Evolutionary conservation across 352 stramenopile species (phyloP), one percentile per base, ranked within the genome.

Genomic region (Phytopythium kandeliae): DNA sequence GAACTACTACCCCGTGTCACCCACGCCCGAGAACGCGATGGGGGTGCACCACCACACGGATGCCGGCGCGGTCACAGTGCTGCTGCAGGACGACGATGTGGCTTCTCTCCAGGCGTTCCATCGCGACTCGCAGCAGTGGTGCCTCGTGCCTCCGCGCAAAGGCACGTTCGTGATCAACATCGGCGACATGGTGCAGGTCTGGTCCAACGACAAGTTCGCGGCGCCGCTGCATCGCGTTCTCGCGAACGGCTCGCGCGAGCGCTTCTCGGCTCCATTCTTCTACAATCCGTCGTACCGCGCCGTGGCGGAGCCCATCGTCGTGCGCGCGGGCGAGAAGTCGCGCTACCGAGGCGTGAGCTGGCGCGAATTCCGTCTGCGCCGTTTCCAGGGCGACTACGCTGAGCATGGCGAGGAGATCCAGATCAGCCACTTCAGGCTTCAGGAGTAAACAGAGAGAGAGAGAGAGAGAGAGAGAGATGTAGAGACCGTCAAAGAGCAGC

Each of bases 381-480:
- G 92, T 22, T 96, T 97, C 76, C 81, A 89, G 28, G 92, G 93
- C 46, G 88, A 98, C 68, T 93, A 95, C 55, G 89, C 82, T 8
- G 84, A 98, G 71, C 54, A 90, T 24, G 93, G 93, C 22, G 69
- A 86, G n/a, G 93, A 98, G 54, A 90, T 97, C 54, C 89, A 97
- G 73, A 97, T 97, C 52, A 66, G 68, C 24, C 70, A 97, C 55
- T 98, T 67, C 47, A 65, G 61, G 41, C 48, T 65, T 13, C 3
- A 57, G 1, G 9, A 26, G 1, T 44, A 44, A 25, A n/a, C n/a
- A n/a, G n/a, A n/a, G n/a, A n/a, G n/a, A n/a, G n/a, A n/a, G n/a
- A n/a, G n/a, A n/a, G n/a, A n/a, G n/a, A n/a, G n/a, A n/a, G n/a
- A n/a, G n/a, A n/a, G n/a, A n/a, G n/a, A n/a, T n/a, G n/a, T n/a